A percentile compares a stretch with the other conserved stretches of the same genome.
Conservation (phyloP, 2,329 filamentous ascomycete species). For the Penicillium sclerotigenum region DNA sequence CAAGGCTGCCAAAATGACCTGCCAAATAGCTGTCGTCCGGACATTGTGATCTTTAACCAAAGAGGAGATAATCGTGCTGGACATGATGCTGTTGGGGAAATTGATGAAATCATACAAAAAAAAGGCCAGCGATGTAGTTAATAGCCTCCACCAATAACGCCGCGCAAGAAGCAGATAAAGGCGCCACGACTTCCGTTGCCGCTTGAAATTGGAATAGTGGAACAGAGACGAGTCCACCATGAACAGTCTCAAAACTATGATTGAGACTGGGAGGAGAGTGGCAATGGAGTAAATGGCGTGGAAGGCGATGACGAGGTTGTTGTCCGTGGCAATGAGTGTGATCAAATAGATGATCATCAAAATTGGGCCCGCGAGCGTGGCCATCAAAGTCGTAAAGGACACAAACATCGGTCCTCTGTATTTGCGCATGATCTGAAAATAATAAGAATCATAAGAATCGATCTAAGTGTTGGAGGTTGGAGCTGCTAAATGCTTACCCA, state of each 20-base stretch:
- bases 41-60: constrained; percentile 33
- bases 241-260: constrained; percentile 33
- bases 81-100: constrained; percentile 40
- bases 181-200: constrained; percentile 21
- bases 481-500: constrained; percentile 19
- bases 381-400: constrained; percentile 37
- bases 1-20: constrained; percentile 33
- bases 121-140: constrained; percentile 35
- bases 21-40: constrained; percentile 35
- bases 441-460: background rate
- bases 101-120: constrained; percentile 41
- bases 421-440: constrained; percentile 19
- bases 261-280: constrained; percentile 32
- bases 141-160: constrained; percentile 29
- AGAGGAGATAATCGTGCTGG: constrained; percentile 33
- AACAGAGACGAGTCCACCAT: constrained; percentile 38
- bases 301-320: constrained; percentile 32
- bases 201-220: constrained; percentile 33
- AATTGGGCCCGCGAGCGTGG: constrained; percentile 33
- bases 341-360: constrained; percentile 38
- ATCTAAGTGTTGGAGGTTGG: no score
- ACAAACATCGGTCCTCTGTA: constrained; percentile 37
- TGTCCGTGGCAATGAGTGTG: constrained; percentile 34
- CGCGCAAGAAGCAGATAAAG: constrained; percentile 27
- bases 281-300: constrained; percentile 34